Percentiles rank a stretch among this genome's conserved stretches.
phyloP scores from a whole-genome alignment of 2,329 filamentous ascomycete genomes.

The Xylaria sp. region DNA sequence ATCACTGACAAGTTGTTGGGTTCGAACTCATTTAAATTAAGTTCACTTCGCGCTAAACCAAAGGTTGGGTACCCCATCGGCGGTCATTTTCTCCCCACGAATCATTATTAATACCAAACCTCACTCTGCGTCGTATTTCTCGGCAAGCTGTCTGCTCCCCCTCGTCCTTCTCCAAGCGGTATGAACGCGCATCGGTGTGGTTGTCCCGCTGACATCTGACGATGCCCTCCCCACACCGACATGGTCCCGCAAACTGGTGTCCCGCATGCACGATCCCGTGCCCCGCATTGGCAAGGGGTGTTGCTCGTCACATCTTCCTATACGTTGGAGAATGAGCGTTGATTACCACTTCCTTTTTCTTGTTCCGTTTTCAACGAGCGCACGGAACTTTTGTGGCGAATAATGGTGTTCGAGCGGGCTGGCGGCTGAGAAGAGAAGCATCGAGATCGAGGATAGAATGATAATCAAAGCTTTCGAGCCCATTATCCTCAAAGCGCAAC shows the following conservation, averaged over 20 bases:
- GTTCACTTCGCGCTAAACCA: background rate
- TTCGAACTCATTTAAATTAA: background rate
- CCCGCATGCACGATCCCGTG: constrained; percentile 15
- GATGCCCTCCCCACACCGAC: constrained; percentile 24
- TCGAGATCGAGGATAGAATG: background rate
- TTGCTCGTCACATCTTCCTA: constrained; percentile 3
- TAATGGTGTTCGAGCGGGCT: background rate
- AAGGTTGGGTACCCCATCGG: constrained; percentile 15
- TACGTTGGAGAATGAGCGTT: constrained; percentile 1
- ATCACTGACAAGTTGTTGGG: background rate
- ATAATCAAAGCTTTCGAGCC: constrained; percentile 5
- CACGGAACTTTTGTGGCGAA: constrained; percentile 17
- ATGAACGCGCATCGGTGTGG: background rate
- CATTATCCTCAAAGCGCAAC: constrained; percentile 4
- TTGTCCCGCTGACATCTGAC: constrained; percentile 20
- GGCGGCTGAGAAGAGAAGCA: background rate
- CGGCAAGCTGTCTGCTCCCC: background rate
- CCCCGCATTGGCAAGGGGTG: constrained; percentile 20
- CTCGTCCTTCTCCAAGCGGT: background rate
- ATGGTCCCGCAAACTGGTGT: constrained; percentile 32
- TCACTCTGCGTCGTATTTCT: constrained; percentile 5
- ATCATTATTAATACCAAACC: constrained; percentile 28
- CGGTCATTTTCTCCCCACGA: constrained; percentile 9
- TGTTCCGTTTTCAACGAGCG: constrained; percentile 4
- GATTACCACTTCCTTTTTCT: background rate